phyloP scores from a whole-genome alignment of 1,139 yeast species.

The Pichia sp. region DNA sequence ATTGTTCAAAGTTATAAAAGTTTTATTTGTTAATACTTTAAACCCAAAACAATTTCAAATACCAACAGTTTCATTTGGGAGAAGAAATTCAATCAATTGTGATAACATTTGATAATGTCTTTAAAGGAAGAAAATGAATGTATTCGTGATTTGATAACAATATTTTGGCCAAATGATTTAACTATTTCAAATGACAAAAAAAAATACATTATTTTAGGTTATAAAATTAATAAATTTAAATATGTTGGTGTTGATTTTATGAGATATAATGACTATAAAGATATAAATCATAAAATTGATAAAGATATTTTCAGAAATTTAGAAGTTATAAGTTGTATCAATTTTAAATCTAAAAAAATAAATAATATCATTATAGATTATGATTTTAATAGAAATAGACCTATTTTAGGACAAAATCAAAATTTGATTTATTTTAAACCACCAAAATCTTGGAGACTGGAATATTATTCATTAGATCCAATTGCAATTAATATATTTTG shows the following conservation, averaged over 20 bases:
- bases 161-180: conserved; percentile 30
- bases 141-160: conserved; percentile 3
- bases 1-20: conserved; percentile 9
- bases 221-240: conserved; percentile 18
- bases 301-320: conserved; percentile 19
- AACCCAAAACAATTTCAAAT: conserved; percentile 3
- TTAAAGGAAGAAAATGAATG: not conserved
- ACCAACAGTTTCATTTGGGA: conserved; percentile 10
- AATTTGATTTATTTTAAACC: conserved; percentile 56
- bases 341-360: conserved; percentile 17
- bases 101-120: not conserved
- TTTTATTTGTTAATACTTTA: conserved; percentile 12
- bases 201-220: conserved; percentile 23
- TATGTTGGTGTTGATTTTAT: conserved; percentile 24
- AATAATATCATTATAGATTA: conserved; percentile 15
- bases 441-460: conserved; percentile 68
- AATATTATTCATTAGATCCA: conserved; percentile 72
- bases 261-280: conserved; percentile 13
- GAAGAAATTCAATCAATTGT: conserved; percentile 12
- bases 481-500: conserved; percentile 44
- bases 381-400: conserved; percentile 14
- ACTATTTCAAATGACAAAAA: conserved; percentile 3
- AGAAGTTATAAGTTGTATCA: conserved; percentile 22
- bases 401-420: conserved; percentile 17
- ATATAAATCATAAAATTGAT: conserved; percentile 15